phyloP scores from a whole-genome alignment of 1,284 basidiomycete species.

The Ceratobasidium sp. region DNA sequence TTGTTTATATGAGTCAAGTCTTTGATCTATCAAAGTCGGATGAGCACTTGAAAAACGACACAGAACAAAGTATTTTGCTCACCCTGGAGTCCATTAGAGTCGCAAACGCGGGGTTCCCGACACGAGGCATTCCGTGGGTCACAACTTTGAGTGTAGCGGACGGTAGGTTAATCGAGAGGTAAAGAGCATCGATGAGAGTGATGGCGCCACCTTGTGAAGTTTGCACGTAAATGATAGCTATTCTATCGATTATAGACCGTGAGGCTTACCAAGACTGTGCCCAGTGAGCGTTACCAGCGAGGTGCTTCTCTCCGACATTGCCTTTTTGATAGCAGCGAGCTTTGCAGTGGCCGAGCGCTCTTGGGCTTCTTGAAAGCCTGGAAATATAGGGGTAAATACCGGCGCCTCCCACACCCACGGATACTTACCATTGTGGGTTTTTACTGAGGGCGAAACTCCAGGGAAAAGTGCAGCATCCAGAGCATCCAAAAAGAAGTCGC shows the following conservation, averaged over 20 bases:
- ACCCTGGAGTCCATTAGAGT: constrained; percentile 42
- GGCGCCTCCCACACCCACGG: not conserved
- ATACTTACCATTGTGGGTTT: constrained; percentile 36
- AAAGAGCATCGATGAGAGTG: constrained; percentile 41
- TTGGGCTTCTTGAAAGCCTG: constrained; percentile 47
- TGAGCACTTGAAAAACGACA: not conserved
- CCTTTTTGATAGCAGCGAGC: constrained; percentile 47
- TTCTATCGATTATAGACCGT: not conserved
- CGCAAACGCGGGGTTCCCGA: constrained; percentile 49
- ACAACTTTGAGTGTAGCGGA: constrained; percentile 46
- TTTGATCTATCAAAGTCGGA: constrained; percentile 1
- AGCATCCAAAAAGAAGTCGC: constrained; percentile 22
- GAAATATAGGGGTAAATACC: not conserved
- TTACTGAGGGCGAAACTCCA: constrained; percentile 29
- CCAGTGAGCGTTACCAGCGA: constrained; percentile 48
- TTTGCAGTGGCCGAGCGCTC: constrained; percentile 45
- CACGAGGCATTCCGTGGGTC: constrained; percentile 47
- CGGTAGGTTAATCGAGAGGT: constrained; percentile 47
- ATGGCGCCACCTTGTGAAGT: constrained; percentile 30
- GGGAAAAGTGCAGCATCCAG: constrained; percentile 37
- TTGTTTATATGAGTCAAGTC: constrained; percentile 36
- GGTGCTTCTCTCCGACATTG: constrained; percentile 39
- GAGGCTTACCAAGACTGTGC: constrained; percentile 46
- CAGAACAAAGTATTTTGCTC: not conserved
- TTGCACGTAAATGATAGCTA: not conserved